Evolutionary conservation across 176 grass and related monocot species (phyloP).

Genomic region (Cenchrus americanus): DNA sequence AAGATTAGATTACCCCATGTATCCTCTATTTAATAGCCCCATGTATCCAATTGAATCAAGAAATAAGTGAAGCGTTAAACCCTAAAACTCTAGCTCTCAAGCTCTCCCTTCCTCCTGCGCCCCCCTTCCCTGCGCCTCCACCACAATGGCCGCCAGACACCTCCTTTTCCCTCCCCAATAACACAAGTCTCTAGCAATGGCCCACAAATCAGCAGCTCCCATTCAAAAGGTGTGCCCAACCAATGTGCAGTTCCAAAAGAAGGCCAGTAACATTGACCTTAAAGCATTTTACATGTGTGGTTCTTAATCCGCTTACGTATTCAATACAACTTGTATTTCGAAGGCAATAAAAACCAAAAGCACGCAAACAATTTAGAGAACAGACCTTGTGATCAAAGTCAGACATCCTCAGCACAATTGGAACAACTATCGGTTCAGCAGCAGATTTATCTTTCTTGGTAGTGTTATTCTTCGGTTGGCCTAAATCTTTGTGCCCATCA

Average conservation of each 20-base stretch:
- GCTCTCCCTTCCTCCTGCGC: too few relatives aligned
- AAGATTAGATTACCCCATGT: too few relatives aligned
- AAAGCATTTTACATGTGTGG: neutral
- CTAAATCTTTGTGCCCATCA: conserved; percentile 55
- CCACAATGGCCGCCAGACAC: too few relatives aligned
- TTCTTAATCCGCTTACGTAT: conserved; percentile 10
- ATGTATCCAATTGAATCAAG: too few relatives aligned
- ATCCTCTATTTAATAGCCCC: too few relatives aligned
- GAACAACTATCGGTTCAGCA: conserved; percentile 79
- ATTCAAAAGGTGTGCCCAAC: neutral
- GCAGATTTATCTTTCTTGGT: conserved; percentile 71
- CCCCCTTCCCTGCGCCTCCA: too few relatives aligned
- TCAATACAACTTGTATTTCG: neutral
- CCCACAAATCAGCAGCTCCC: neutral
- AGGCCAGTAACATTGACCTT: neutral
- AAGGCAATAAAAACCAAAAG: neutral
- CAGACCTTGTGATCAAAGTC: conserved; percentile 98
- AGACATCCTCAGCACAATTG: conserved; percentile 93
- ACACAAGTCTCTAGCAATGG: too few relatives aligned
- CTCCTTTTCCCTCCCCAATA: too few relatives aligned
- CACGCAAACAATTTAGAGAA: conserved; percentile 27
- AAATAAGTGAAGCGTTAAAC: too few relatives aligned
- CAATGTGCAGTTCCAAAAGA: neutral
- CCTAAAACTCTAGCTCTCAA: too few relatives aligned
- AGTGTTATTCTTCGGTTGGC: conserved; percentile 46